Evolutionary conservation across 2,329 filamentous ascomycete genomes (phyloP).

Genomic region (Trichoderma hamatum): DNA sequence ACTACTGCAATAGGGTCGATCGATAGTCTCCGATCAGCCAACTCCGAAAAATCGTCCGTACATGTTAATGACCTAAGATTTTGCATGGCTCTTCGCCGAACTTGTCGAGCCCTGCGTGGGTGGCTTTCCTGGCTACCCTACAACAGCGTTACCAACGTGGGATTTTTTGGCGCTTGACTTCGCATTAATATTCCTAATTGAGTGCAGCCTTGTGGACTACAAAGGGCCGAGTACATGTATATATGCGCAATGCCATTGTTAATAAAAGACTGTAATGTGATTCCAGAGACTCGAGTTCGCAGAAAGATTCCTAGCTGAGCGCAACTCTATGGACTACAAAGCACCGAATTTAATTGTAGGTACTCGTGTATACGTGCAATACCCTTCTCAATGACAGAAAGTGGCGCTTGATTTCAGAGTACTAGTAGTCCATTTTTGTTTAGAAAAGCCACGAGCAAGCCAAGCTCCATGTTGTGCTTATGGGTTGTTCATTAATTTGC

Average conservation of each 20-base stretch:
- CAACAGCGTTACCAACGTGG: background rate
- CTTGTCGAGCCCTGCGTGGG: background rate
- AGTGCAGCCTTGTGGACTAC: no score
- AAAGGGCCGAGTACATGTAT: no score
- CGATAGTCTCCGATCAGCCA: background rate
- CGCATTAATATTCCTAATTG: background rate
- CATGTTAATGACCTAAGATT: no score
- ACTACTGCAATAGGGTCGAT: constrained; percentile 9
- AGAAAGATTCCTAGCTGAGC: no score
- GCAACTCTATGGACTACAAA: no score
- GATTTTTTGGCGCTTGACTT: background rate
- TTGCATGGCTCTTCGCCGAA: no score
- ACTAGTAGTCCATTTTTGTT: background rate
- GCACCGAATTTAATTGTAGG: no score
- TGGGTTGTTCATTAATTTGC: background rate
- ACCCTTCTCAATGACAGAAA: background rate
- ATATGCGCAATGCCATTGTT: no score
- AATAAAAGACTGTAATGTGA: no score
- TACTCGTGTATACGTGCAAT: background rate
- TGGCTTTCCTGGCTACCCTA: constrained; percentile 6
- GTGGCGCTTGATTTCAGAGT: background rate
- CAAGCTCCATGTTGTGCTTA: background rate
- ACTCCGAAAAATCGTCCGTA: background rate
- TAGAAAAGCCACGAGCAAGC: background rate
- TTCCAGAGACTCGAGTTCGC: no score